Conservation (phyloP, 495 filamentous ascomycete genomes). For the Neurospora sp. region DNA sequence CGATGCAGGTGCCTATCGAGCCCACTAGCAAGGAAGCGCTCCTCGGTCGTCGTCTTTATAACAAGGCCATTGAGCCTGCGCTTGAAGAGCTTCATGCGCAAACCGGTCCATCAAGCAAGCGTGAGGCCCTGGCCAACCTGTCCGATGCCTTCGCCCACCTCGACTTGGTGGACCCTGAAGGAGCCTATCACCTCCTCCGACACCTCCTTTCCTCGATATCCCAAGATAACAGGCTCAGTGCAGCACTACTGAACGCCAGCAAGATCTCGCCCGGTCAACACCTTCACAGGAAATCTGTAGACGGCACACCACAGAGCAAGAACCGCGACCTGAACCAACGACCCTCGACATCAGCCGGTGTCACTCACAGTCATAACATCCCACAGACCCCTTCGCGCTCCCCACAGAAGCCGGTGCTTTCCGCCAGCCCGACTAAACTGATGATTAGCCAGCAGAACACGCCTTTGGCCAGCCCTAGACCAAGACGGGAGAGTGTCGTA, state of each 20-base stretch:
- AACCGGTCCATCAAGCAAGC: constrained; percentile 60
- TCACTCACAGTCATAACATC: not conserved
- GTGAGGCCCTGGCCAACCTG: constrained; percentile 69
- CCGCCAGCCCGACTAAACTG: constrained; percentile 44
- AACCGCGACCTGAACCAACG: not conserved
- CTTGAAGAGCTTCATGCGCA: constrained; percentile 77
- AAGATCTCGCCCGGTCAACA: not conserved
- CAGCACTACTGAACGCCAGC: constrained; percentile 22
- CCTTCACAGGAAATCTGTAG: constrained; percentile 12
- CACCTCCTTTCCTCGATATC: constrained; percentile 43
- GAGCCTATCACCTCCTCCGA: constrained; percentile 72
- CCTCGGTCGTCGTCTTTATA: constrained; percentile 68
- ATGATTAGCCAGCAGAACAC: constrained; percentile 75
- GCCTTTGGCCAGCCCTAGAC: constrained; percentile 66
- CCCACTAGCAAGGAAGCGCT: constrained; percentile 66
- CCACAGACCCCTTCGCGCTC: not conserved
- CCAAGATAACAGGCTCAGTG: constrained; percentile 31
- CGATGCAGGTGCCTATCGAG: constrained; percentile 28
- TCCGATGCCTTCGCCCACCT: constrained; percentile 76
- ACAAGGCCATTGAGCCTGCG: constrained; percentile 64
- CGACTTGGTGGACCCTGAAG: constrained; percentile 83
- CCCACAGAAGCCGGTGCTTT: not conserved
- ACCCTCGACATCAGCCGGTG: not conserved
- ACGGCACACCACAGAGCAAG: constrained; percentile 30
- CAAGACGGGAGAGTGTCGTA: constrained; percentile 52